Base-by-base conservation (phyloP, 345 rosid genomes). In the Gossypium turneri region DNA sequence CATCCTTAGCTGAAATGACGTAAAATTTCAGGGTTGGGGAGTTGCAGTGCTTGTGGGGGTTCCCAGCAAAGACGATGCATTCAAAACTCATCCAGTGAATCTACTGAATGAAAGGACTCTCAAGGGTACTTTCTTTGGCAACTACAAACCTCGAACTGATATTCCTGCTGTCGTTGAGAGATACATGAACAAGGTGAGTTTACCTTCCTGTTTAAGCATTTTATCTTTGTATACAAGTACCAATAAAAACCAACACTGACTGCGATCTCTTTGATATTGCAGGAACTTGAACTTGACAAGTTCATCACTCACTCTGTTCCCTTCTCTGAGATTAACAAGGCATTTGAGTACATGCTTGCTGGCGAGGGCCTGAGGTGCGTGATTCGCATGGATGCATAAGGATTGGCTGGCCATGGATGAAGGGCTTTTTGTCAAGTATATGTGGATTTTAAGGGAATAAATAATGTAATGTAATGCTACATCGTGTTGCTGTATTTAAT, bases 1-100 rank as follows among this genome's bases (percentile, higher is more conserved):
- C 25, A 53, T 7, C 12, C 22, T 20, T 22, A 57, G 25, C 27
- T 22, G 61, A 57, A 57, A 57, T 57, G 2, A 3, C 27, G 0
- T 45, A 50, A 34, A 44, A 69, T 70, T 55, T 75, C 82, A 89
- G 88, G 93, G 93, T 3, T 89, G 90, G 94, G 94, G 94, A 73
- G 94, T 89, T 66, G 90, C 89, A 15, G 94, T 89, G 5, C 84
- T 88, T 24, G 90, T 86, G 0, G 92, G 90, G 27, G 87, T 86
- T 53, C 92, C 92, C 17, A 85, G 76, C 78, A 88, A 85, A 78
- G 90, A 88, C 50, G 92, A 80, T 47, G 78, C 82, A 0, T 88
- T 88, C 85, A 86, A 88, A 79, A 86, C 90, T 47, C 85, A 85
- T 73, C 92, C 89, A 0, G 60, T 90, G 83, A 90, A 86, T 66